These are phyloP conservation scores for Chaetomium olivaceum DNA, from an alignment of 2,329 filamentous ascomycete genomes.

Conservation along the genomic window DNA sequence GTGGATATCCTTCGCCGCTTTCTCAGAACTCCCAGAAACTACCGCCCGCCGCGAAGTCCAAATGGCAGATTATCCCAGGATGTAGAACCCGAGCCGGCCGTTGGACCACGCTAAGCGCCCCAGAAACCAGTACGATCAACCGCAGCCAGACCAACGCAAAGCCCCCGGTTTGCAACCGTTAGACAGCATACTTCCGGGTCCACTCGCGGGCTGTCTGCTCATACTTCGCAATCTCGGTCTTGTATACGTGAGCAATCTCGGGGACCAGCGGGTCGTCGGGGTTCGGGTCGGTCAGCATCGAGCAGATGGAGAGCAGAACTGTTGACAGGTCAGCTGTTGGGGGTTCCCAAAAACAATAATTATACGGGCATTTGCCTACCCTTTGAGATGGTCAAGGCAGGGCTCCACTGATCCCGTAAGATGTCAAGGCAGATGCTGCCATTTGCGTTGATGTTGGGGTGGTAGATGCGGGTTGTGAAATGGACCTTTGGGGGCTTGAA, in stretches of 20 bases:
- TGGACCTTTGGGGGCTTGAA: slow-evolving; percentile 99
- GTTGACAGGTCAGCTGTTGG: neutral
- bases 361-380: slow-evolving; percentile 57
- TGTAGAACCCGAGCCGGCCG: neutral
- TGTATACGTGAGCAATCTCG: slow-evolving; percentile 99
- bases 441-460: slow-evolving; percentile 99
- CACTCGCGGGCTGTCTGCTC: slow-evolving; percentile 96
- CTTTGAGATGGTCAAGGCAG: slow-evolving; percentile 97
- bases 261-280: slow-evolving; percentile 97
- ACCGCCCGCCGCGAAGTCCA: neutral
- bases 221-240: slow-evolving; percentile 94
- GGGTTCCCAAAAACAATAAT: neutral
- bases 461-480: slow-evolving; percentile 99
- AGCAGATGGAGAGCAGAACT: slow-evolving; percentile 99
- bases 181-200: slow-evolving; percentile 99
- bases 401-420: slow-evolving; percentile 98
- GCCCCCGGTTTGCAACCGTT: slow-evolving; percentile 32
- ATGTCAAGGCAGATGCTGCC: slow-evolving; percentile 99
- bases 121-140: slow-evolving; percentile 14
- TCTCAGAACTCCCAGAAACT: neutral
- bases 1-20: neutral
- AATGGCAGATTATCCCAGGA: neutral
- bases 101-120: slow-evolving; percentile 3
- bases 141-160: slow-evolving; percentile 11
- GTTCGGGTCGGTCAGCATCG: slow-evolving; percentile 99